A percentile compares a stretch with the other conserved stretches of the same genome.
These are phyloP conservation scores for Entelexis paramagnoliae DNA, from an alignment of 1,139 yeast genomes.

Conservation along the genomic window DNA sequence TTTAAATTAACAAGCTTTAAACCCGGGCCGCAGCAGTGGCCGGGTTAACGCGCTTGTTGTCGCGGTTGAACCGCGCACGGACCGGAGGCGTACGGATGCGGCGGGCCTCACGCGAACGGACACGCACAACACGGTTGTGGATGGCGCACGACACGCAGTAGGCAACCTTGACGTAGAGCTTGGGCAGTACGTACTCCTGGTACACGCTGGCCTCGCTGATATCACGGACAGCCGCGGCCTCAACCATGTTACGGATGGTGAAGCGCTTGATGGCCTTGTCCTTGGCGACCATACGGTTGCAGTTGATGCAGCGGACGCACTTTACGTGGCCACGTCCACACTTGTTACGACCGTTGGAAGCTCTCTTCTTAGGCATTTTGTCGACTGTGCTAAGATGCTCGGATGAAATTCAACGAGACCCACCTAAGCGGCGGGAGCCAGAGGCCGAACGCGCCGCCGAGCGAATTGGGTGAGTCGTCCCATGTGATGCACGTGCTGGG, in stretches of 20 bases:
- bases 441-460: background rate
- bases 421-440: slow-evolving; percentile 2
- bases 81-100: slow-evolving; percentile 98
- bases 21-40: slow-evolving; percentile 67
- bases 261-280: slow-evolving; percentile 99
- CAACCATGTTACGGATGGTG: slow-evolving; percentile 99
- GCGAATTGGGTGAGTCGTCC: slow-evolving; percentile 4
- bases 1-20: slow-evolving; percentile 33
- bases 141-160: slow-evolving; percentile 99
- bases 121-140: slow-evolving; percentile 99
- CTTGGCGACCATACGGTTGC: slow-evolving; percentile 99
- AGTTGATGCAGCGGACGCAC: slow-evolving; percentile 99
- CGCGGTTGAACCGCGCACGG: slow-evolving; percentile 96
- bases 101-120: slow-evolving; percentile 98
- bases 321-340: slow-evolving; percentile 99
- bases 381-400: slow-evolving; percentile 10
- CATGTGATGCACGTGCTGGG: slow-evolving; percentile 9
- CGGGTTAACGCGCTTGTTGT: slow-evolving; percentile 88
- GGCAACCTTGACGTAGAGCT: slow-evolving; percentile 98
- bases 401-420: slow-evolving; percentile 13
- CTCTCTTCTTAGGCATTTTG: slow-evolving; percentile 99
- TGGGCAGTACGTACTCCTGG: slow-evolving; percentile 98
- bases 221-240: slow-evolving; percentile 99
- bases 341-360: slow-evolving; percentile 99
- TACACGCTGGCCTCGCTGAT: slow-evolving; percentile 98